Percentiles rank a stretch among this genome's conserved stretches.
phyloP scores from a whole-genome alignment of 345 rosid species.

The Corchorus capsularis region DNA sequence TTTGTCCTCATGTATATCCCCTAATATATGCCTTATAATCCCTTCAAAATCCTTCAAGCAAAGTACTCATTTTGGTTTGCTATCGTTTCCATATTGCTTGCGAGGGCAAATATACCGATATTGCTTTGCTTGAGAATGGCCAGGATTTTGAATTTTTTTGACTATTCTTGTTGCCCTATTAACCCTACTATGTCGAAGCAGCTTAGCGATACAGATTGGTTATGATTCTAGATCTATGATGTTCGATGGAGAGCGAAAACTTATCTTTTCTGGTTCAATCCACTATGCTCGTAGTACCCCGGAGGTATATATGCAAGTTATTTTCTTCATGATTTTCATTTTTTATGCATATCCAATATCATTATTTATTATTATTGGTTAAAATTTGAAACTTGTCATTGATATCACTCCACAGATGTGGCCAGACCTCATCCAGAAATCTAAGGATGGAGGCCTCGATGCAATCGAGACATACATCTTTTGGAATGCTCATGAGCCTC shows the following conservation, averaged over 20 bases:
- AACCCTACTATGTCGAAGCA: background rate
- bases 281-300: slow-evolving; percentile 58
- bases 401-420: slow-evolving; percentile 45
- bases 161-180: background rate
- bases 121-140: no score
- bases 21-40: no score
- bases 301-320: slow-evolving; percentile 31
- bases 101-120: no score
- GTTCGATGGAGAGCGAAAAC: slow-evolving; percentile 48
- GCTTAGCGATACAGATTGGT: background rate
- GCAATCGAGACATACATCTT: slow-evolving; percentile 57
- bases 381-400: no score
- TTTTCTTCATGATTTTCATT: no score
- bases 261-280: slow-evolving; percentile 48
- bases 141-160: no score
- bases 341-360: background rate
- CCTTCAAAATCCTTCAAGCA: no score
- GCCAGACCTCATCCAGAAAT: slow-evolving; percentile 51
- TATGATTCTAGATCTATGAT: slow-evolving; percentile 34
- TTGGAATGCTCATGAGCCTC: slow-evolving; percentile 59
- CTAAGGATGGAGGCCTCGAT: slow-evolving; percentile 58
- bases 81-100: no score
- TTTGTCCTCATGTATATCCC: no score
- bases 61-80: no score
- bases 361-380: background rate